phyloP scores from a whole-genome alignment of 2,329 filamentous ascomycete genomes.

The Xylaria polymorpha region DNA sequence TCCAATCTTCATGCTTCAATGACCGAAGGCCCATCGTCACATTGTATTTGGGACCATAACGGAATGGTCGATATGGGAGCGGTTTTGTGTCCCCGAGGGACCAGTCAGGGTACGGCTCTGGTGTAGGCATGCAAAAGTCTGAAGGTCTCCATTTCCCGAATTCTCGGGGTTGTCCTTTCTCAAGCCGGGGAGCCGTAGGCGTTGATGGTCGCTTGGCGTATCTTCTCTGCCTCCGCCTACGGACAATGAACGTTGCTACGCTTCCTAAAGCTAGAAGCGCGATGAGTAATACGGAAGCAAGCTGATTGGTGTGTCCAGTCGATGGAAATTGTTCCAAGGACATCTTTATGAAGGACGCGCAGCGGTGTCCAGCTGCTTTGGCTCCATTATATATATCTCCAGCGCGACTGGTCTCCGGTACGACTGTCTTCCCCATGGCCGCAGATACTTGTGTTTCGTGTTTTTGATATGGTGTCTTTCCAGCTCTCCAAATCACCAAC shows the following conservation, averaged over 20 bases:
- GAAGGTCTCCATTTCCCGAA: constrained; percentile 48
- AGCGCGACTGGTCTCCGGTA: constrained; percentile 29
- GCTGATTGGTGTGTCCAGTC: constrained; percentile 22
- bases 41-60: constrained; percentile 80
- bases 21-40: constrained; percentile 81
- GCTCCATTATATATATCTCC: constrained; percentile 35
- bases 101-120: constrained; percentile 73
- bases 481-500: background rate
- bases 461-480: constrained; percentile 12
- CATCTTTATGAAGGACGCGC: constrained; percentile 35
- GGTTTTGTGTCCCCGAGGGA: constrained; percentile 75
- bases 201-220: constrained; percentile 38
- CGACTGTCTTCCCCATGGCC: constrained; percentile 33
- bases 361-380: constrained; percentile 32
- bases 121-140: constrained; percentile 45
- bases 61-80: constrained; percentile 81
- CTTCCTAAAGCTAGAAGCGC: constrained; percentile 39
- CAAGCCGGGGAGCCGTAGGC: constrained; percentile 43
- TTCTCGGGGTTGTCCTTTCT: constrained; percentile 46
- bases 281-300: constrained; percentile 34
- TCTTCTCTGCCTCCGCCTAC: constrained; percentile 33
- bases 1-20: constrained; percentile 79
- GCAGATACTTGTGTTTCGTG: background rate
- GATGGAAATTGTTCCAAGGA: constrained; percentile 32
- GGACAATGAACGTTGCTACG: constrained; percentile 37